Percentiles rank a stretch among this genome's conserved stretches.
phyloP scores from a whole-genome alignment of 2,329 filamentous ascomycete genomes.

The Fusarium sp. region DNA sequence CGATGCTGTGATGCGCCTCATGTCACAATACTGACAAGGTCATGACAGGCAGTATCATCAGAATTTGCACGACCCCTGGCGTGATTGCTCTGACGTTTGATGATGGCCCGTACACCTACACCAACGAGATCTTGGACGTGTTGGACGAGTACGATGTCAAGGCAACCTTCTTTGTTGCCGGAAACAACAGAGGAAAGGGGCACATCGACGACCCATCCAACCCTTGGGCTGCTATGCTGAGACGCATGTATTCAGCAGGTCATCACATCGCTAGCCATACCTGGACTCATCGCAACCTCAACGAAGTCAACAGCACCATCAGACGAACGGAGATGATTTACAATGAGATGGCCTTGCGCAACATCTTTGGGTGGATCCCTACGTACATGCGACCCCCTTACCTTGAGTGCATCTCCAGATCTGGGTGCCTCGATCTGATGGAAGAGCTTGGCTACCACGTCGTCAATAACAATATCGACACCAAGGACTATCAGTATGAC shows the following conservation, averaged over 20 bases:
- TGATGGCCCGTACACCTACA: constrained; percentile 59
- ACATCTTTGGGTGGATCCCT: constrained; percentile 56
- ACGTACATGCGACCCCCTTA: constrained; percentile 60
- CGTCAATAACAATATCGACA: constrained; percentile 69
- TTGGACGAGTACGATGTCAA: constrained; percentile 47
- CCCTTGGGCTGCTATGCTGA: constrained; percentile 52
- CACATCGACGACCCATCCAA: constrained; percentile 53
- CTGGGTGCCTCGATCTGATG: constrained; percentile 54
- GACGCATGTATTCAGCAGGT: constrained; percentile 54
- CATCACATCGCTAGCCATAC: constrained; percentile 62
- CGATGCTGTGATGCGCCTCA: constrained; percentile 17
- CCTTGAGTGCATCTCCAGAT: constrained; percentile 54
- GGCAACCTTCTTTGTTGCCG: constrained; percentile 58
- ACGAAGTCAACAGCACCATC: constrained; percentile 48
- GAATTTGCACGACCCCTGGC: constrained; percentile 49
- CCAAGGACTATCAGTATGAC: constrained; percentile 69
- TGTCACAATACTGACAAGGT: constrained; percentile 30
- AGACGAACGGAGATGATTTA: constrained; percentile 55
- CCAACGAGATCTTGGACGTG: constrained; percentile 54
- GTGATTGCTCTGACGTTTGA: constrained; percentile 60
- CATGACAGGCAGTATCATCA: constrained; percentile 49
- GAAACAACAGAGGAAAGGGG: constrained; percentile 55
- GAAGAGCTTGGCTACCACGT: constrained; percentile 64
- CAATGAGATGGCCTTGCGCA: constrained; percentile 58
- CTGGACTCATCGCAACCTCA: constrained; percentile 60